Evolutionary conservation across 306 rosid species (phyloP).

Genomic region (Adenanthera pavonina): DNA sequence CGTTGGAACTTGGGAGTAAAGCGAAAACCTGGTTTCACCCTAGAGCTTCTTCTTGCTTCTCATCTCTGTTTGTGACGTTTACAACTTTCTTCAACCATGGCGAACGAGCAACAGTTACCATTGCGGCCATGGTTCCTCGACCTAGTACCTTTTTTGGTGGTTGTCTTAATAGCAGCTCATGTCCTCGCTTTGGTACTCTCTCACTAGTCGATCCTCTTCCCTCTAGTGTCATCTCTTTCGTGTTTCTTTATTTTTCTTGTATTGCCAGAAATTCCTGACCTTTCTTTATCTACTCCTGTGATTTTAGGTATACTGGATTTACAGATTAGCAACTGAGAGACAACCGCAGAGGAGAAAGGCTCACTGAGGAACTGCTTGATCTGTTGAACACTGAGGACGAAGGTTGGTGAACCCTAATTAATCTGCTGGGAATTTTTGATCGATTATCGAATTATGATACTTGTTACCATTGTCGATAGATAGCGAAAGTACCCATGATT

Average conservation of each 20-base stretch:
- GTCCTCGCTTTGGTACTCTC: conserved; percentile 79
- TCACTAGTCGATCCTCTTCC: not conserved
- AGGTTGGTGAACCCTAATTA: conserved; percentile 29
- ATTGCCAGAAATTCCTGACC: conserved; percentile 19
- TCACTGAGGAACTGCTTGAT: conserved; percentile 50
- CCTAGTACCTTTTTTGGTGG: conserved; percentile 57
- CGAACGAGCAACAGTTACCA: conserved; percentile 44
- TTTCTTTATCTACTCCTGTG: not conserved
- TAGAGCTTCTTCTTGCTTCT: not conserved
- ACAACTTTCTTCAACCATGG: conserved; percentile 50
- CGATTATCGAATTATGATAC: not conserved
- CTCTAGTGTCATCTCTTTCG: not conserved
- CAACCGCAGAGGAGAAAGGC: conserved; percentile 83
- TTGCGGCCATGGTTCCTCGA: conserved; percentile 77
- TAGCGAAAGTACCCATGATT: not conserved
- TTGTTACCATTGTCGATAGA: not conserved
- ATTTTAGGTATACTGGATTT: conserved; percentile 85
- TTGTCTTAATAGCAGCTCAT: conserved; percentile 76
- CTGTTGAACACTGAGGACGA: not conserved
- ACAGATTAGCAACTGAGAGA: conserved; percentile 79
- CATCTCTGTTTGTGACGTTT: not conserved
- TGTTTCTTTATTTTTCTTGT: not conserved
- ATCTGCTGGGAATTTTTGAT: not conserved
- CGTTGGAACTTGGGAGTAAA: not conserved
- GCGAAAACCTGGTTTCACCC: too few relatives aligned